A percentile compares a stretch with the other conserved stretches of the same genome.
Conservation (phyloP, 441 rosid species). For the Theobroma grandiflorum region DNA sequence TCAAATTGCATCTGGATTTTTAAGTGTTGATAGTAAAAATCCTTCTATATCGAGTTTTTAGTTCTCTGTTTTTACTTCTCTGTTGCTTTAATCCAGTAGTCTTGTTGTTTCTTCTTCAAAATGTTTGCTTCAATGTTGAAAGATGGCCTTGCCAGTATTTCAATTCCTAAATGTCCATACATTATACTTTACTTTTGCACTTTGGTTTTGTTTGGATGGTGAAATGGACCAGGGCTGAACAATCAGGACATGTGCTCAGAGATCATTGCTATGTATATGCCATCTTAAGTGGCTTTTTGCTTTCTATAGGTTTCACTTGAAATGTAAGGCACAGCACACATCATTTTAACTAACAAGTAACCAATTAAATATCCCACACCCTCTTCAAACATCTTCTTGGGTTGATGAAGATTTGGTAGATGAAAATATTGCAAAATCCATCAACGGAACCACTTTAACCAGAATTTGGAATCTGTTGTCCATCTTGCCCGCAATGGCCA, state of each 20-base stretch:
- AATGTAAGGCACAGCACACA: too few relatives aligned
- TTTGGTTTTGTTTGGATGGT: not conserved
- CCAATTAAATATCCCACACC: too few relatives aligned
- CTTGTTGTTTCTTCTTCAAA: not conserved
- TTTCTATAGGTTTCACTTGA: too few relatives aligned
- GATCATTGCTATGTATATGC: not conserved
- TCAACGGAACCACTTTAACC: too few relatives aligned
- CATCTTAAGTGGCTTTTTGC: not conserved
- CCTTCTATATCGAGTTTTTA: not conserved
- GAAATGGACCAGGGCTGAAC: not conserved
- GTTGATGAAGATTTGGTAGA: too few relatives aligned
- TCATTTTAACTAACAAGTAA: too few relatives aligned
- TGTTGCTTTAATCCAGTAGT: not conserved
- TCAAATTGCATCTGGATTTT: slow-evolving; percentile 14
- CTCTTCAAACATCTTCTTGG: too few relatives aligned
- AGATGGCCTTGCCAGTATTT: not conserved
- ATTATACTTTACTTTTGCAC: not conserved
- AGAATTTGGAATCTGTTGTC: too few relatives aligned
- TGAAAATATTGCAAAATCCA: too few relatives aligned
- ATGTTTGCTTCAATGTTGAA: slow-evolving; percentile 5
- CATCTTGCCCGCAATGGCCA: too few relatives aligned
- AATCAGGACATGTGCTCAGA: not conserved
- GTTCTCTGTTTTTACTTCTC: not conserved
- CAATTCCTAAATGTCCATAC: not conserved
- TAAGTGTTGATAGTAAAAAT: slow-evolving; percentile 26